Percentiles rank a stretch among this genome's conserved stretches.
These are phyloP conservation scores for Neurospora sublineolata DNA, from an alignment of 495 filamentous ascomycete genomes.

Conservation along the genomic window DNA sequence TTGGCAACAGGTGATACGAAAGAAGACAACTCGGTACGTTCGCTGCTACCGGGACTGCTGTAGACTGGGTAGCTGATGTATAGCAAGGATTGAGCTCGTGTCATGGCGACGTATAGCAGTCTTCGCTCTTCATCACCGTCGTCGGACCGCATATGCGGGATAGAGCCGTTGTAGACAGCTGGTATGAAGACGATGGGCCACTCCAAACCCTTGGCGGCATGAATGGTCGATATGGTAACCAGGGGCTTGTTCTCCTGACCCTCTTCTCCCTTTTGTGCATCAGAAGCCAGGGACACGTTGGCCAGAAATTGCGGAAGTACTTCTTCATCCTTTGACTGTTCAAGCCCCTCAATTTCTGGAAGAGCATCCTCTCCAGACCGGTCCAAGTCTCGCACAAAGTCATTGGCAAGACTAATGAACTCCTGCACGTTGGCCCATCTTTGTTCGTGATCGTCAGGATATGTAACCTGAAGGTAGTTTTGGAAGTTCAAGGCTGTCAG, in stretches of 20 bases:
- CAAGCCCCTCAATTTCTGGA: constrained; percentile 64
- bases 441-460: constrained; percentile 66
- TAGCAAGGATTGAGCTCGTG: constrained; percentile 78
- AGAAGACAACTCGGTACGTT: constrained; percentile 26
- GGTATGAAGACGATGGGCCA: constrained; percentile 98
- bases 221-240: constrained; percentile 92
- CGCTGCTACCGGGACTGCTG: constrained; percentile 19
- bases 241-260: constrained; percentile 47
- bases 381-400: constrained; percentile 42
- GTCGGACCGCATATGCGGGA: constrained; percentile 88
- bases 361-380: constrained; percentile 53
- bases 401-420: constrained; percentile 63
- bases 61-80: constrained; percentile 72
- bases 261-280: constrained; percentile 51
- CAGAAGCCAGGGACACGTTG: constrained; percentile 77
- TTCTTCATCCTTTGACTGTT: constrained; percentile 58
- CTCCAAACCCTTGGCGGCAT: constrained; percentile 92
- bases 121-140: constrained; percentile 83
- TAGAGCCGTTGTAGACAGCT: constrained; percentile 79
- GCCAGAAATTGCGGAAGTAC: constrained; percentile 71
- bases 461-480: constrained; percentile 54
- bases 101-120: constrained; percentile 96
- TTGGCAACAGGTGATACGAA: constrained; percentile 26
- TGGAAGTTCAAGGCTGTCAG: constrained; percentile 64
- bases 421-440: constrained; percentile 92